A percentile compares a stretch with the other conserved stretches of the same genome.
These are phyloP conservation scores for Jamesozyma rosinii DNA, from an alignment of 805 yeast genomes.

Conservation along the genomic window DNA sequence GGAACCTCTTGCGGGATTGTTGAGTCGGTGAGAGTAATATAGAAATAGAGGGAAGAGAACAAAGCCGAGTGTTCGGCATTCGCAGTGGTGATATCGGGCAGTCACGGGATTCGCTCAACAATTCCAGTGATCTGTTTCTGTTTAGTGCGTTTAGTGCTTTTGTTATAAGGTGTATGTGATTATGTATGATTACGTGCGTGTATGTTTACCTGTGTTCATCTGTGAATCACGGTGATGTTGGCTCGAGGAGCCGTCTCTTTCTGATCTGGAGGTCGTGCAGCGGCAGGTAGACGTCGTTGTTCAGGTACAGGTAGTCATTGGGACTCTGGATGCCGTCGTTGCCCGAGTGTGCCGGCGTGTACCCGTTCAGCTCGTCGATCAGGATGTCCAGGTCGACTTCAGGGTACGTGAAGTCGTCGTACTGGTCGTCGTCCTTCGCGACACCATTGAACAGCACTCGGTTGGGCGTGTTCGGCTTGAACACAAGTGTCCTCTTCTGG, in stretches of 20 bases:
- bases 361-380: conserved; percentile 12
- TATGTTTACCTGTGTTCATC: too few relatives aligned
- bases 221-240: too few relatives aligned
- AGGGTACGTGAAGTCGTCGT: conserved; percentile 21
- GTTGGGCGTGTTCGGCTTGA: conserved; percentile 53
- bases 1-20: too few relatives aligned
- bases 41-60: too few relatives aligned
- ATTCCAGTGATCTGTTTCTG: too few relatives aligned
- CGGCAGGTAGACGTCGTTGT: conserved; percentile 4
- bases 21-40: too few relatives aligned
- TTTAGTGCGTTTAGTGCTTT: too few relatives aligned
- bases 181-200: too few relatives aligned
- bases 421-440: conserved; percentile 26
- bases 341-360: background rate
- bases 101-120: too few relatives aligned
- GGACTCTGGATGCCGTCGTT: background rate
- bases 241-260: background rate
- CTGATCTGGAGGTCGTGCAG: background rate
- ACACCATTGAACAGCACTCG: conserved; percentile 38
- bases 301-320: background rate
- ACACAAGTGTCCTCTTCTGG: conserved; percentile 35
- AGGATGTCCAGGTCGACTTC: conserved; percentile 16
- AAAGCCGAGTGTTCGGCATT: too few relatives aligned
- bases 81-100: too few relatives aligned
- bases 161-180: too few relatives aligned